phyloP scores from a whole-genome alignment of 163 green algal genomes.

The Prototheca stagnorum region DNA sequence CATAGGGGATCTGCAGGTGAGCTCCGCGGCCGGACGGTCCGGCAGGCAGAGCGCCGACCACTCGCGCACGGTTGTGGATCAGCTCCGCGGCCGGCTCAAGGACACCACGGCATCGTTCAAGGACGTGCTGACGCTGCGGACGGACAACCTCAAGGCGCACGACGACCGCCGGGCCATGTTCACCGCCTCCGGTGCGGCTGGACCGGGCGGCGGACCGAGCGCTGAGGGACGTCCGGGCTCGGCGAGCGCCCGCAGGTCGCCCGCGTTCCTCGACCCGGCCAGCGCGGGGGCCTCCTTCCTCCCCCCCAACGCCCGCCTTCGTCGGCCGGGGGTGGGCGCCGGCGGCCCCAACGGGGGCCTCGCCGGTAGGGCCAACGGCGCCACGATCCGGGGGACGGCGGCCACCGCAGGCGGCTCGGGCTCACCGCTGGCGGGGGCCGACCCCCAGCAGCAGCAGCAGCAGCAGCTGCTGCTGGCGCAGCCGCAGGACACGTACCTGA shows the following conservation, averaged over 20 bases:
- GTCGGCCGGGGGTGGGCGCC: no score
- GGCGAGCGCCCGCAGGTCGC: no score
- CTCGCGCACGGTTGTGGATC: slow-evolving; percentile 77
- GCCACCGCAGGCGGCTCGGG: no score
- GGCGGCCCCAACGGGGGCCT: no score
- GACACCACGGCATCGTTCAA: slow-evolving; percentile 82
- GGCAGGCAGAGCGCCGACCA: slow-evolving; percentile 30
- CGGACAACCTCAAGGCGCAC: slow-evolving; percentile 77
- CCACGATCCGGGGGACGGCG: no score
- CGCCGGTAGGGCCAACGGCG: no score
- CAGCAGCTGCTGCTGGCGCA: slow-evolving; percentile 35
- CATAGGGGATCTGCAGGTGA: slow-evolving; percentile 77
- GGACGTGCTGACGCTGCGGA: slow-evolving; percentile 69
- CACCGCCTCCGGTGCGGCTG: slow-evolving; percentile 11
- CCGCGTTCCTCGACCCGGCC: no score
- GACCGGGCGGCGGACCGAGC: no score
- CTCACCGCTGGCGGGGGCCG: no score
- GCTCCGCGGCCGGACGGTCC: slow-evolving; percentile 1
- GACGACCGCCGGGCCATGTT: slow-evolving; percentile 72
- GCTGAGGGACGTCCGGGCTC: no score
- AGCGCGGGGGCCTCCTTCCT: no score
- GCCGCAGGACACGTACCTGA: slow-evolving; percentile 62
- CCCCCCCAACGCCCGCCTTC: no score
- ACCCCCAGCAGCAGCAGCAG: slow-evolving; percentile 17
- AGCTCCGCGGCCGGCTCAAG: slow-evolving; percentile 73